Conservation (phyloP, 139 green algal genomes). For the Haematococcus lacustris region DNA sequence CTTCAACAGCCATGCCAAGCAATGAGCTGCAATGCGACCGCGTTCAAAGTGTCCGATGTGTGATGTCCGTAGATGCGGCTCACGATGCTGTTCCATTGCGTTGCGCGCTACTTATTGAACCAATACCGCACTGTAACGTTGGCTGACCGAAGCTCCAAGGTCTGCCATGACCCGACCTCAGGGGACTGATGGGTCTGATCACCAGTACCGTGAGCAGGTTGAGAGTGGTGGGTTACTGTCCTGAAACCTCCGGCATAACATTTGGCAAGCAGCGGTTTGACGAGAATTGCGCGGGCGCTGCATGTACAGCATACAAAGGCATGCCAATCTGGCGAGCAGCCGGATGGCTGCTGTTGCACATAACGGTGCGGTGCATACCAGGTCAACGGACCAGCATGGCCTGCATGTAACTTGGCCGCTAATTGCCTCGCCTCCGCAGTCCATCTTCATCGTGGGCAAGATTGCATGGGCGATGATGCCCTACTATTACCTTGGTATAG, state of each 20-base stretch:
- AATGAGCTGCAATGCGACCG: not conserved
- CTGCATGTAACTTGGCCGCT: not conserved
- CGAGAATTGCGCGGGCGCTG: not conserved
- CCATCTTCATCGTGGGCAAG: not conserved
- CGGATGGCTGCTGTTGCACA: not conserved
- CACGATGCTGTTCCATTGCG: not conserved
- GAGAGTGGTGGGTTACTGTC: constrained; percentile 12
- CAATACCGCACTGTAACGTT: not conserved
- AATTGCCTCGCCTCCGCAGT: not conserved
- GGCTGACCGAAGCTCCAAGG: not conserved
- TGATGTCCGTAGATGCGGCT: not conserved
- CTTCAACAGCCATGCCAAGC: not conserved
- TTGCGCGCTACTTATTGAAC: not conserved
- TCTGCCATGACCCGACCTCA: not conserved
- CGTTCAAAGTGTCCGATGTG: not conserved
- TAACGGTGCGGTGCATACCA: not conserved
- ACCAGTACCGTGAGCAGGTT: constrained; percentile 11
- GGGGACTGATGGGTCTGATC: constrained; percentile 26
- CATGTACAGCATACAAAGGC: not conserved
- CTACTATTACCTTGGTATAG: not conserved
- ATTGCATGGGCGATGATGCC: not conserved
- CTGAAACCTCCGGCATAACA: not conserved
- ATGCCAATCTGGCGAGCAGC: constrained; percentile 1
- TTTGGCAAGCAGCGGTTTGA: not conserved
- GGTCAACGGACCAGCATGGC: not conserved